Conservation (phyloP, 2,329 filamentous ascomycete species). For the Penicillium olsonii region DNA sequence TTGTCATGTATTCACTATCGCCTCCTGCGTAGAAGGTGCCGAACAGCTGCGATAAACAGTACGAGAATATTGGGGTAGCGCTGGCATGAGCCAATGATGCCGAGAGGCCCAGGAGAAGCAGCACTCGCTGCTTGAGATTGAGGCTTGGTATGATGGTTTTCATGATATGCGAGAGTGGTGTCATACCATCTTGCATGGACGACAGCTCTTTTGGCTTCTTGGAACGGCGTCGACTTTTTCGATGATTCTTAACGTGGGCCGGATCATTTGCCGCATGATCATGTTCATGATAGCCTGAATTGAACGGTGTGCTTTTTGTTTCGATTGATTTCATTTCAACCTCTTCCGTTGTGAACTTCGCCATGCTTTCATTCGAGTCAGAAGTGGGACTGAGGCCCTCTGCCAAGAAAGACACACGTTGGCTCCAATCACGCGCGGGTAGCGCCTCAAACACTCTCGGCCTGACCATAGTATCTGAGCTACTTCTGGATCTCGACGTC, state of each 20-base stretch:
- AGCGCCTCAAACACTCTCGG: background rate
- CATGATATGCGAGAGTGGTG: constrained; percentile 58
- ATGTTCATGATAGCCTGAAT: background rate
- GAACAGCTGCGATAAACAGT: constrained; percentile 71
- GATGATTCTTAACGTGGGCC: background rate
- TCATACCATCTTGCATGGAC: constrained; percentile 1
- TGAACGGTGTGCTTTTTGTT: background rate
- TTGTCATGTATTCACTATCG: constrained; percentile 53
- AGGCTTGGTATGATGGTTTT: constrained; percentile 71
- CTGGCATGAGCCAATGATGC: constrained; percentile 65
- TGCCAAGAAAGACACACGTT: constrained; percentile 1
- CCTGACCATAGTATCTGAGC: background rate
- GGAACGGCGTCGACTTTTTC: background rate
- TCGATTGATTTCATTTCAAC: constrained; percentile 17
- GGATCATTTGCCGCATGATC: background rate
- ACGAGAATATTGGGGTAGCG: constrained; percentile 74
- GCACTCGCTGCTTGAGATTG: constrained; percentile 49
- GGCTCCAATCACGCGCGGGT: background rate
- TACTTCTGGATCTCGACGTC: background rate
- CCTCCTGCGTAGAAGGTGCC: constrained; percentile 64
- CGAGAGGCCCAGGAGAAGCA: constrained; percentile 62
- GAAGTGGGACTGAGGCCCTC: background rate
- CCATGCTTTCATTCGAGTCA: background rate
- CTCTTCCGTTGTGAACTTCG: background rate
- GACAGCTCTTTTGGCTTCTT: constrained; percentile 3